Evolutionary conservation across 139 green algal genomes (phyloP).

Genomic region (Mesotaenium endlicherianum): DNA sequence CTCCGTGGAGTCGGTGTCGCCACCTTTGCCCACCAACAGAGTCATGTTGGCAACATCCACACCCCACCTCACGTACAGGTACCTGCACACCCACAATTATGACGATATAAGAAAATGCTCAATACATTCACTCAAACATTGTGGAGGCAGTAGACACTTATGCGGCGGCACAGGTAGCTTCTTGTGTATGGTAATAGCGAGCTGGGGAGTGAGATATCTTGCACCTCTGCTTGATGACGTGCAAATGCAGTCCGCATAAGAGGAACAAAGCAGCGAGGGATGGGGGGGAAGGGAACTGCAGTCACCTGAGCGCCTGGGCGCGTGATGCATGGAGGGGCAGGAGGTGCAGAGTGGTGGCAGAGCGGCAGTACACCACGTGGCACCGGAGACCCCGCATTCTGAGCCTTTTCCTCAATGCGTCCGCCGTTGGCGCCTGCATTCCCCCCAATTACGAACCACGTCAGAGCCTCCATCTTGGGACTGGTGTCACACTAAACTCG

Average conservation of each 20-base stretch:
- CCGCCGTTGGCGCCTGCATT: slow-evolving; percentile 7
- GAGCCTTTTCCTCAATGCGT: slow-evolving; percentile 24
- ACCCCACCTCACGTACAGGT: slow-evolving; percentile 22
- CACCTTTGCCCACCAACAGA: neutral
- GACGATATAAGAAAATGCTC: no score
- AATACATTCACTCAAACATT: no score
- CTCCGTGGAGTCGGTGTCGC: slow-evolving; percentile 20
- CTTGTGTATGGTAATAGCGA: no score
- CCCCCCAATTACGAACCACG: neutral
- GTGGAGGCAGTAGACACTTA: no score
- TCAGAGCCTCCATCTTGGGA: no score
- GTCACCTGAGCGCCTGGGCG: slow-evolving; percentile 30
- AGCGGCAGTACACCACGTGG: slow-evolving; percentile 35
- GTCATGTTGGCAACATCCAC: slow-evolving; percentile 11
- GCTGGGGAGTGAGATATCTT: no score
- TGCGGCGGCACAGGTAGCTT: no score
- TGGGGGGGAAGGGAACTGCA: no score
- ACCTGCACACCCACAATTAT: slow-evolving; percentile 9
- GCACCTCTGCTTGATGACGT: no score
- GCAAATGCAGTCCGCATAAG: no score
- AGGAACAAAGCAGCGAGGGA: no score
- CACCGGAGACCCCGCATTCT: slow-evolving; percentile 36
- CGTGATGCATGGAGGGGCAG: slow-evolving; percentile 29
- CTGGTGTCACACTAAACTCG: no score
- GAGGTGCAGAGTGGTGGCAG: neutral